A percentile compares a stretch with the other conserved stretches of the same genome.
These are phyloP conservation scores for Pichia sp. DNA, from an alignment of 1,139 yeast species.

Conservation along the genomic window DNA sequence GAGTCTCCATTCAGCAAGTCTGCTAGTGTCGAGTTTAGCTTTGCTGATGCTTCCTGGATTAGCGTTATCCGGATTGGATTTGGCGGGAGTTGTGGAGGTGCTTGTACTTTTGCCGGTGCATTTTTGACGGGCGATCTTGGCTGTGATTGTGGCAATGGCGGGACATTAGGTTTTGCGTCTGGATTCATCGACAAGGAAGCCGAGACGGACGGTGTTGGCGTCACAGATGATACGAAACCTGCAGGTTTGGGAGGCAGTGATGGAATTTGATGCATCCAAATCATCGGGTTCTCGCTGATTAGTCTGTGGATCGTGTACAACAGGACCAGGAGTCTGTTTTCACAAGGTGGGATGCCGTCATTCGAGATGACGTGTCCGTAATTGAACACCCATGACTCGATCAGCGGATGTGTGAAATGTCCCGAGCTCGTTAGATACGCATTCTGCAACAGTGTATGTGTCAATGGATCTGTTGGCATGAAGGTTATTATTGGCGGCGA, in stretches of 20 bases:
- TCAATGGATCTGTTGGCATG: slow-evolving; percentile 42
- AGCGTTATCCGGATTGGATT: slow-evolving; percentile 5
- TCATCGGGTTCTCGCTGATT: slow-evolving; percentile 17
- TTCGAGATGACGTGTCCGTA: slow-evolving; percentile 1
- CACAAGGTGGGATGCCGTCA: slow-evolving; percentile 5
- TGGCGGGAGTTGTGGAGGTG: slow-evolving; percentile 6
- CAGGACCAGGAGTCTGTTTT: slow-evolving; percentile 6
- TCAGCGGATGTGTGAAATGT: not conserved
- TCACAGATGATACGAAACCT: not conserved
- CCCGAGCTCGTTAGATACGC: not conserved
- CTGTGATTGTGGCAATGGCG: not conserved
- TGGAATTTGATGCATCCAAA: not conserved
- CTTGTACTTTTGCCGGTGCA: not conserved
- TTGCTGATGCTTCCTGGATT: not conserved
- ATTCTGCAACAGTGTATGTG: not conserved
- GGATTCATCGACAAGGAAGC: too few relatives aligned
- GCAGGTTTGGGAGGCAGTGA: slow-evolving; percentile 1
- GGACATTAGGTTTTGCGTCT: not conserved
- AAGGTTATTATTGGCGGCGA: slow-evolving; percentile 25
- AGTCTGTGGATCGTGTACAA: slow-evolving; percentile 37
- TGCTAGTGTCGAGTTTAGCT: not conserved
- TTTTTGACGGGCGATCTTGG: not conserved
- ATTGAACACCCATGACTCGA: not conserved
- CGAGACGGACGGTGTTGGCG: not conserved
- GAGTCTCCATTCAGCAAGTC: not conserved